A percentile compares a stretch with the other conserved stretches of the same genome.
These are phyloP conservation scores for Colletotrichum liriopes DNA, from an alignment of 2,329 filamentous ascomycete genomes.

Conservation along the genomic window DNA sequence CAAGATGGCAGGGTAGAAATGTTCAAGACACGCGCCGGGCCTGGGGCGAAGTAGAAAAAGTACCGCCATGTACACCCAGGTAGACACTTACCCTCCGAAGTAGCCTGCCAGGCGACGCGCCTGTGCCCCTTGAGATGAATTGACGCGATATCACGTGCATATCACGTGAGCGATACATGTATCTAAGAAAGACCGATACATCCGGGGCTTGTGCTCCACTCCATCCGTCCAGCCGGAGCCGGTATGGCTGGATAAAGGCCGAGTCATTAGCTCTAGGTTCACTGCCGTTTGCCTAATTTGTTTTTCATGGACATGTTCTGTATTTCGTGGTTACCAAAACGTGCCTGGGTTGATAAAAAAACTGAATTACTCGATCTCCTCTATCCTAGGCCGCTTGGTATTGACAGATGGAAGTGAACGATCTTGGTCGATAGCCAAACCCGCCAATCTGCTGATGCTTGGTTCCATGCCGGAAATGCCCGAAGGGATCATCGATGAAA, in stretches of 20 bases:
- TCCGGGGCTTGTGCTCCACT: neutral
- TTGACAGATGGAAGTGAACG: conserved; percentile 28
- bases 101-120: neutral
- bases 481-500: conserved; percentile 64
- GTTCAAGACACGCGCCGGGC: conserved; percentile 4
- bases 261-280: neutral
- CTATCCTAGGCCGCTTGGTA: conserved; percentile 61
- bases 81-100: neutral
- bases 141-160: neutral
- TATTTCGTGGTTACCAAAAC: neutral
- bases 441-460: conserved; percentile 30
- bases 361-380: conserved; percentile 70
- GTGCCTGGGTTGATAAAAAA: neutral
- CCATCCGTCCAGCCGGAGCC: neutral
- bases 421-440: conserved; percentile 33
- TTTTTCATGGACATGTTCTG: neutral
- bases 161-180: neutral
- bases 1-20: conserved; percentile 5
- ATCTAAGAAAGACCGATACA: neutral
- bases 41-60: conserved; percentile 20
- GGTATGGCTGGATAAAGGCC: neutral
- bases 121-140: neutral
- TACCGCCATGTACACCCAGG: conserved; percentile 6
- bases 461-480: neutral
- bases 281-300: neutral